Evolutionary conservation across 768 basidiomycete genomes (phyloP), one percentile per base, ranked within the genome.

Genomic region (Gloeophyllum trabeum): DNA sequence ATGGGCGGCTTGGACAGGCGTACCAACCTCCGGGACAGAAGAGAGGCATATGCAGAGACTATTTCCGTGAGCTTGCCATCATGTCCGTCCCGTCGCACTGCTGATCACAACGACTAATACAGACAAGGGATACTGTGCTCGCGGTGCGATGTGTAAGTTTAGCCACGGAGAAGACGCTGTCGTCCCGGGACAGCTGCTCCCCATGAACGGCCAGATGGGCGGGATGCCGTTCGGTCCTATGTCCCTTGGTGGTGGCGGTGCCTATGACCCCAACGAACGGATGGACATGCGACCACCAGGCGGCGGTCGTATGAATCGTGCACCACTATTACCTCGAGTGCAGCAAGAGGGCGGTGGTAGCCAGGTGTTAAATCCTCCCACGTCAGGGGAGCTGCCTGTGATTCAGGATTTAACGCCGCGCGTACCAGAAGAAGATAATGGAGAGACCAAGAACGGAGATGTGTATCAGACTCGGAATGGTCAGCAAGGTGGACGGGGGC

Each of bases 91-190:
- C 32, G 25, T 24, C 38, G 41, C 34, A 48, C 21, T 32, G 40
- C 35, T 42, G 44, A 43, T 45, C 47, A n/a, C 47, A 41, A 41
- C 43, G 16, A 43, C 35, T 46, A 6, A 39, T 35, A 5, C 50
- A 97, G 93, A 93, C 55, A 80, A 80, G 45, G 93, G 93, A 1
- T 96, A 81, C 62, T 98, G 93, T 52, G 76, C 86, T 30, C 78
- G 91, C 24, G 93, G 93, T 37, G 80, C 75, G 16, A 72, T 73
- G 46, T 98, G 93, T 70, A 91, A 89, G 56, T 97, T 78, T 61
- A 90, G 86, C 46, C 93, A 98, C 52, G 90, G 87, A 26, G 87
- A 89, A 1, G 88, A 93, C 55, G 85, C 88, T 23, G 77, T 87
- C 39, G 66, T 86, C 6, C 87, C 84, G 0, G 74, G 71, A 0